Evolutionary conservation across 2,329 filamentous ascomycete genomes (phyloP), one percentile per base, ranked within the genome.

Genomic region (Thielaviopsis ethacetica): DNA sequence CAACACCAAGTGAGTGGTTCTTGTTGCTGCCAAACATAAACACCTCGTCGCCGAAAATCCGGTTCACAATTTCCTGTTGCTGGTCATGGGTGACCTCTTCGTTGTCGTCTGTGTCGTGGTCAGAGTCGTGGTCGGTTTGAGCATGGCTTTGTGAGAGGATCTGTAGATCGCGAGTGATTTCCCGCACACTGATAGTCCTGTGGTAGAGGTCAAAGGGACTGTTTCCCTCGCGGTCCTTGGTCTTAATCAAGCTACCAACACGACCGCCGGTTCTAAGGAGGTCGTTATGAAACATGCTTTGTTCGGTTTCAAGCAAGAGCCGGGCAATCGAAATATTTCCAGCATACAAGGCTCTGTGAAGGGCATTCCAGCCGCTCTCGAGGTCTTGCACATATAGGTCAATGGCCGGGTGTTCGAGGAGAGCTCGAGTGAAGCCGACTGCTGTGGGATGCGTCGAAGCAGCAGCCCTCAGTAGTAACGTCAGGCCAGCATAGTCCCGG

Each of bases 1-100:
- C 91, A 62, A 97, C 85, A 1, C 93, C 93, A 22, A 98, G 79
- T 0, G 88, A 93, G 10, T 95, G 72, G 65, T 98, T 98, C 67
- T 93, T 94, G 71, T 96, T 98, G 71, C 91, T 97, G 55, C 93
- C 93, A 71, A 97, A 96, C 0, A 89, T 85, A 66, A 89, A 97
- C 0, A 96, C 74, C 67, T 98, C 93, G 66, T 95, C 88, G 9
- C 89, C 91, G 24, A 56, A 56, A 2, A 56, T 17, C 15, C 7
- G 27, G n/a, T 49, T 19, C 7, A 24, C 34, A 6, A n/a, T 24
- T 15, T 15, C 5, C n/a, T 21, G 24, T 15, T 50, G 34, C n/a
- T 59, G 30, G 7, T 44, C 30, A 22, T 21, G n/a, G 3, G 57
- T 49, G 2, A 19, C n/a, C n/a, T 30, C 21, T 1, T 56, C 21